phyloP scores from a whole-genome alignment of 2,329 filamentous ascomycete species.

The Sporothrix pallida region DNA sequence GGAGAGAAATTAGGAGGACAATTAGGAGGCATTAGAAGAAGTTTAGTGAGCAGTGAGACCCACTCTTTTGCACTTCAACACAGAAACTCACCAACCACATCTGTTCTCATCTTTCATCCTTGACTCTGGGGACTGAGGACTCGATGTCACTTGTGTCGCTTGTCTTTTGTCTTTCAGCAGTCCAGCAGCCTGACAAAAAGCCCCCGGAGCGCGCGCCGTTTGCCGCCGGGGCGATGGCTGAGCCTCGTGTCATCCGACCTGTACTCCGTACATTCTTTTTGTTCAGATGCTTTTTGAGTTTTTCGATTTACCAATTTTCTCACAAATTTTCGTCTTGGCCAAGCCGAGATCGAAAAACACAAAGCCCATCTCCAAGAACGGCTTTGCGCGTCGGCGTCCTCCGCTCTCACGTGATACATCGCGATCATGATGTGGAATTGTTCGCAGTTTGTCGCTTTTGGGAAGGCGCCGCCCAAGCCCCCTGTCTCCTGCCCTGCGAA shows the following conservation, averaged over 20 bases:
- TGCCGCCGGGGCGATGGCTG: slow-evolving; percentile 5
- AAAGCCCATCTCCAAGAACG: no score
- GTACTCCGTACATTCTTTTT: neutral
- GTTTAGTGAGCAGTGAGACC: neutral
- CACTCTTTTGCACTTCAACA: neutral
- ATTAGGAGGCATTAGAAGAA: neutral
- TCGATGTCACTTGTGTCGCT: neutral
- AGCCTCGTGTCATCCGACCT: neutral
- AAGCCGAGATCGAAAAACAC: no score
- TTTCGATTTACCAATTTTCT: no score
- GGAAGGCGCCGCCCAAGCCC: neutral
- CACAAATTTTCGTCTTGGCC: no score
- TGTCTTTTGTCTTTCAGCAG: no score
- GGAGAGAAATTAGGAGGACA: slow-evolving; percentile 8
- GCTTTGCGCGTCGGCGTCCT: no score
- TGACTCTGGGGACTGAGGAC: neutral
- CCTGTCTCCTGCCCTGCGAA: neutral
- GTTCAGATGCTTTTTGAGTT: neutral
- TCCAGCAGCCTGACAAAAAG: neutral
- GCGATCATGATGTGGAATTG: neutral
- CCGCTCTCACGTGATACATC: no score
- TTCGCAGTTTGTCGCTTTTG: neutral
- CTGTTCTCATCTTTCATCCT: neutral
- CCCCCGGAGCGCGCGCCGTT: neutral
- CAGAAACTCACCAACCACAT: no score